Conservation (phyloP, 768 basidiomycete genomes). For the Gautieria morchelliformis region DNA sequence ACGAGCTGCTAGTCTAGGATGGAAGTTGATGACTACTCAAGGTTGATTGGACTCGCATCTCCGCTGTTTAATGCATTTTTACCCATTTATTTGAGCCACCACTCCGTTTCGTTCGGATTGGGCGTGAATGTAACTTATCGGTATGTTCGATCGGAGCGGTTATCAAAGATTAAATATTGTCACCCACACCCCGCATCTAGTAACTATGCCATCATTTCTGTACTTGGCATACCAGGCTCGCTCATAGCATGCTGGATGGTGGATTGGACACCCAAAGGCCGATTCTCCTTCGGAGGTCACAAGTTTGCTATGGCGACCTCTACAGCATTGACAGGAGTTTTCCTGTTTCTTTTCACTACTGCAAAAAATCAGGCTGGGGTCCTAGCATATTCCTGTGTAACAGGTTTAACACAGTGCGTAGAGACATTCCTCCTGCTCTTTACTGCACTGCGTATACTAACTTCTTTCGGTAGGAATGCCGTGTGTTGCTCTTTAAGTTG, state of each 20-base stretch:
- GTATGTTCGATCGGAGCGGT: neutral
- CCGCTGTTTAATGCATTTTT: constrained; percentile 46
- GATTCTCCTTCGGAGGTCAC: constrained; percentile 33
- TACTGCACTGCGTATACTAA: neutral
- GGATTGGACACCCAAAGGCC: constrained; percentile 28
- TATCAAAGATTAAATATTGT: neutral
- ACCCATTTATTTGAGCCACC: constrained; percentile 32
- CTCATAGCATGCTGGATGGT: constrained; percentile 36
- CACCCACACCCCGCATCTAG: neutral
- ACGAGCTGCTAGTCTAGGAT: neutral
- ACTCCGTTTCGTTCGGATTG: constrained; percentile 16
- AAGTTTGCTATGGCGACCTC: constrained; percentile 38
- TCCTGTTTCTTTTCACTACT: constrained; percentile 44
- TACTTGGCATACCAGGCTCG: constrained; percentile 39
- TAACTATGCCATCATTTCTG: constrained; percentile 40
- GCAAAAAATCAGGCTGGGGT: constrained; percentile 30
- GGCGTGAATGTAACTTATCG: constrained; percentile 29
- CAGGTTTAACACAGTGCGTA: constrained; percentile 32
- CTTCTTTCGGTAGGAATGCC: constrained; percentile 22
- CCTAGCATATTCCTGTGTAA: constrained; percentile 38
- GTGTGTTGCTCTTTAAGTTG: constrained; percentile 17
- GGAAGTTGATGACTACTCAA: constrained; percentile 9
- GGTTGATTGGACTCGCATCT: constrained; percentile 42
- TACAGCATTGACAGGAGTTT: constrained; percentile 35
- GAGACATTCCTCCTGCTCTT: no score